Percentiles rank a stretch among this genome's conserved stretches.
phyloP scores from a whole-genome alignment of 306 rosid species.

The Senna siamea region DNA sequence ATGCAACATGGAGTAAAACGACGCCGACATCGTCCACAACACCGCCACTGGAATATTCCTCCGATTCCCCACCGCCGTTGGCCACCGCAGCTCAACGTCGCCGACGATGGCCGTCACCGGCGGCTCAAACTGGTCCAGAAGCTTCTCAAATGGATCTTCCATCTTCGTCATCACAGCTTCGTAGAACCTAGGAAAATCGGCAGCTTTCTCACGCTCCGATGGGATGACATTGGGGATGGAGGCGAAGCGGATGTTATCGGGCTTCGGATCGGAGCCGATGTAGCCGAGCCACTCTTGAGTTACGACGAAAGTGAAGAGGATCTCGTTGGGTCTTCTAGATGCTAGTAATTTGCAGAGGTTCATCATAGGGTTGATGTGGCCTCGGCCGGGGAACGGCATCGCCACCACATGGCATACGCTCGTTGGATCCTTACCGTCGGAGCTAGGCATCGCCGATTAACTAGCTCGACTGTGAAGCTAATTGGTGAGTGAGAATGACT shows the following conservation, averaged over 20 bases:
- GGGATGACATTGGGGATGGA: constrained; percentile 46
- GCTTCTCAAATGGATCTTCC: constrained; percentile 45
- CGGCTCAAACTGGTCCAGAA: constrained; percentile 38
- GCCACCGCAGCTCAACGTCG: constrained; percentile 38
- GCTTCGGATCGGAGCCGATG: constrained; percentile 42
- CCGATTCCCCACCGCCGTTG: constrained; percentile 14
- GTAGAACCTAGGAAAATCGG: constrained; percentile 32
- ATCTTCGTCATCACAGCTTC: constrained; percentile 39
- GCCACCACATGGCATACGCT: constrained; percentile 46
- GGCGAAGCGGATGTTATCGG: constrained; percentile 35
- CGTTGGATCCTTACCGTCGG: background rate
- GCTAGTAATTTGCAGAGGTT: constrained; percentile 45
- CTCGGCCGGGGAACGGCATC: constrained; percentile 54
- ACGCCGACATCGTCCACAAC: constrained; percentile 40
- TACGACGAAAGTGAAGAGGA: constrained; percentile 46
- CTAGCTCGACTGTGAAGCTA: background rate
- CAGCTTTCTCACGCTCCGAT: constrained; percentile 32
- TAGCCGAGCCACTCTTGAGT: constrained; percentile 52
- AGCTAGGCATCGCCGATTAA: background rate
- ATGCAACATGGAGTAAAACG: constrained; percentile 21
- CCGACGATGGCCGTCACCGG: constrained; percentile 29
- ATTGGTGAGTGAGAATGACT: background rate
- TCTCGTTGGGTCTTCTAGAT: constrained; percentile 8
- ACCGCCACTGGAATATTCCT: constrained; percentile 37
- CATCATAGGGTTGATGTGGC: constrained; percentile 57